Conservation (phyloP, 148 eudicot genomes). For the Rhododendron molle region DNA sequence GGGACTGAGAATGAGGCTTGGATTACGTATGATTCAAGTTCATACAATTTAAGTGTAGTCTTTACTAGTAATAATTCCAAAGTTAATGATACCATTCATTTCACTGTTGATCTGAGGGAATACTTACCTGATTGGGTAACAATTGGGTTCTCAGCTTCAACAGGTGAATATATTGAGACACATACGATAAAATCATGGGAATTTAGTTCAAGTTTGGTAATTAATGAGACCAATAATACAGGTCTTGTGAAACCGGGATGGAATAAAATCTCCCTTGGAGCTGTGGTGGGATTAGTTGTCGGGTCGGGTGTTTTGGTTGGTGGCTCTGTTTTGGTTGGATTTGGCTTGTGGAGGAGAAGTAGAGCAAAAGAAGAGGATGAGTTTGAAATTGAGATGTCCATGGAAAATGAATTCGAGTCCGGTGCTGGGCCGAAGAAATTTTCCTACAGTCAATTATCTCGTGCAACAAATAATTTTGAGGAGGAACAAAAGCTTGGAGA, state of each 20-base stretch:
- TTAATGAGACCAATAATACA: neutral
- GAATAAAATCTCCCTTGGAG: no score
- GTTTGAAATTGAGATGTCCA: no score
- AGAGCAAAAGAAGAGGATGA: no score
- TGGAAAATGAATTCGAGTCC: constrained; percentile 15
- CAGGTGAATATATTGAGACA: neutral
- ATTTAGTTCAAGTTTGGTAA: constrained; percentile 6
- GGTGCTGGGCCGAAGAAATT: constrained; percentile 30
- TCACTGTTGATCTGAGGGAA: neutral
- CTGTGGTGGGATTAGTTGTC: no score
- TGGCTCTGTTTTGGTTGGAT: neutral
- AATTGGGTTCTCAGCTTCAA: neutral
- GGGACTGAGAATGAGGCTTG: neutral
- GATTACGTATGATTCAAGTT: neutral
- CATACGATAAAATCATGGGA: constrained; percentile 7
- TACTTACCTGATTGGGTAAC: neutral
- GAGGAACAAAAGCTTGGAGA: constrained; percentile 5
- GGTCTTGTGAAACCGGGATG: neutral
- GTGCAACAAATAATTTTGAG: constrained; percentile 27
- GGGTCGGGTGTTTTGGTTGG: neutral
- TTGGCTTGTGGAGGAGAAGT: neutral
- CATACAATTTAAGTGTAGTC: neutral
- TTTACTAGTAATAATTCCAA: neutral
- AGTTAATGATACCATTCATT: neutral
- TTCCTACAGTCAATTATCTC: constrained; percentile 21